Evolutionary conservation across 176 grass and related monocot species (phyloP), one percentile per base, ranked within the genome.

Genomic region (Microstegium vimineum): DNA sequence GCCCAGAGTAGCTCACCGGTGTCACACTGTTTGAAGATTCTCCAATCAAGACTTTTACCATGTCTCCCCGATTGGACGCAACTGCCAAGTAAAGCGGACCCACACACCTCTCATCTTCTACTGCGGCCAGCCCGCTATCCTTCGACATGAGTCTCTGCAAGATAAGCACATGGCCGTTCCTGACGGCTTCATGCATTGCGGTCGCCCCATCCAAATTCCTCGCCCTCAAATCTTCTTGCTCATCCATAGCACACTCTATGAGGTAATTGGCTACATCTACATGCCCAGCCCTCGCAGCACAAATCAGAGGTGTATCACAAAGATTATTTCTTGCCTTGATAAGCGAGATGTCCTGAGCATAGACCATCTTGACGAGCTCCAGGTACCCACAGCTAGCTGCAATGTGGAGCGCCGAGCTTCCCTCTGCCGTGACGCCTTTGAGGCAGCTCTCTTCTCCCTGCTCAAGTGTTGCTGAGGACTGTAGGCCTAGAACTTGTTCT

Each of bases 71-170:
- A 12, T 56, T 74, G 26, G 66, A 37, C 2, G 49, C 78, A 8
- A 56, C 79, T 5, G 86, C 80, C 62, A 88, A 37, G 81, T 84
- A 88, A 12, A 88, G 86, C 1, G 73, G 60, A 20, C 74, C 78
- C 41, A 77, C 65, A 0, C 14, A 54, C 2, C 33, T 51, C 2
- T 16, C 18, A 59, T 73, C 71, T 0, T 11, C 62, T 20, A 49
- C 5, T 8, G 25, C 46, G 12, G 85, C 85, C 64, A 83, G 38
- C 10, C 47, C 3, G 2, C 17, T 62, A 61, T 62, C 80, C 65
- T 5, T 30, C 0, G 4, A 13, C 80, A 88, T 33, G 26, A 88
- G 81, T 28, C 25, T 34, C 42, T 71, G 8, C 30, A 83, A 37
- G 4, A 78, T 46, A 5, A 8, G n/a, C 22, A 5, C 28, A 49